Conservation (phyloP, 345 rosid species). For the Populus pruinosa region DNA sequence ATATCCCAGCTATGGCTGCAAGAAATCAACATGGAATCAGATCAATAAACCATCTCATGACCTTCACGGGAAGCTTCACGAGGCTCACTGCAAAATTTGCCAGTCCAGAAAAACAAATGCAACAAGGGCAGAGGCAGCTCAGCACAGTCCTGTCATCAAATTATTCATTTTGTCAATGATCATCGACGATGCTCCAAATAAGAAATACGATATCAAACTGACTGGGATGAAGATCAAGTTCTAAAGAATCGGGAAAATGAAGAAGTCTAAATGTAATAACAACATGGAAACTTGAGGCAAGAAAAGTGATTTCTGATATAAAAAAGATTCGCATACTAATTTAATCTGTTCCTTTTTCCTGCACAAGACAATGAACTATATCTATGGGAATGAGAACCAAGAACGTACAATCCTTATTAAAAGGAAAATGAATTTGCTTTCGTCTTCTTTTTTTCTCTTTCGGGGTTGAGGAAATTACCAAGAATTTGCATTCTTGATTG, state of each 20-base stretch:
- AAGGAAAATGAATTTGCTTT: background rate
- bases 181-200: background rate
- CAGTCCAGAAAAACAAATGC: constrained; percentile 59
- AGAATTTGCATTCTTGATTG: background rate
- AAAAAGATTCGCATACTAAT: too few species aligned
- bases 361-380: too few species aligned
- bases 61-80: constrained; percentile 60
- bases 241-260: background rate
- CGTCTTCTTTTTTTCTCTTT: too few species aligned
- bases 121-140: constrained; percentile 88
- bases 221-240: background rate
- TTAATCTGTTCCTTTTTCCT: too few species aligned
- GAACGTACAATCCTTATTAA: background rate
- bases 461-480: background rate
- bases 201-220: background rate
- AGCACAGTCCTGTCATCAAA: constrained; percentile 47
- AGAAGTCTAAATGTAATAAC: too few species aligned
- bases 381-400: too few species aligned
- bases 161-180: background rate
- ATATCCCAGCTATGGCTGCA: background rate
- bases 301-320: background rate
- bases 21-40: constrained; percentile 61
- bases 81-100: constrained; percentile 64
- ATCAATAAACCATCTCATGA: constrained; percentile 60
- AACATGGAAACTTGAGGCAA: background rate